Evolutionary conservation across 2,329 filamentous ascomycete species (phyloP).

Genomic region (Dactylellina leptospora): DNA sequence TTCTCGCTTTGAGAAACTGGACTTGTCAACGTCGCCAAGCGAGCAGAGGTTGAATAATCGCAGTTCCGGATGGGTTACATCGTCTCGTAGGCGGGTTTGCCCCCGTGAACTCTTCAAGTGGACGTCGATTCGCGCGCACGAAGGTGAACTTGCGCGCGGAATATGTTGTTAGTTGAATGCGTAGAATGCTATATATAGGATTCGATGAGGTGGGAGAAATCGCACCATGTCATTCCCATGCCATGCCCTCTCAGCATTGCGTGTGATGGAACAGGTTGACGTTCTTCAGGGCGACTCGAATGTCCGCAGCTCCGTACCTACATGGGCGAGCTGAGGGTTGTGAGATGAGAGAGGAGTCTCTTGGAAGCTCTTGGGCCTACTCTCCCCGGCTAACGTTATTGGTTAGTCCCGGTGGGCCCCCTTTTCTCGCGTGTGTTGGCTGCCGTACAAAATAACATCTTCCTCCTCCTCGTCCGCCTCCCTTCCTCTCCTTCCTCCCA

Average conservation of each 20-base stretch:
- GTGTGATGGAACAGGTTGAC: background rate
- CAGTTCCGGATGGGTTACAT: no score
- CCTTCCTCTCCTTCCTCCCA: slow-evolving; percentile 7
- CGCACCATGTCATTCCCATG: no score
- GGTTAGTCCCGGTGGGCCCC: slow-evolving; percentile 1
- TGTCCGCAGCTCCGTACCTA: background rate
- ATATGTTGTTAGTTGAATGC: slow-evolving; percentile 1
- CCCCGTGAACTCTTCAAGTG: no score
- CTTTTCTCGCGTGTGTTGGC: slow-evolving; percentile 20
- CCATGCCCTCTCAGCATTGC: background rate
- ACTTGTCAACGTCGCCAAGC: no score
- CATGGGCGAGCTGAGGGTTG: background rate
- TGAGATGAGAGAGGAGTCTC: background rate
- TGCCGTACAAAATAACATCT: slow-evolving; percentile 2
- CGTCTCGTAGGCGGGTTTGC: no score
- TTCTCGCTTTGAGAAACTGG: no score
- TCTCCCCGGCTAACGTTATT: background rate
- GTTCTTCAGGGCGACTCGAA: no score
- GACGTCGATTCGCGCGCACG: no score
- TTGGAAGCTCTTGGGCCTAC: background rate
- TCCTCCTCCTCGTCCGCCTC: background rate
- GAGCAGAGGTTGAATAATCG: no score
- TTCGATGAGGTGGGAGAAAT: background rate
- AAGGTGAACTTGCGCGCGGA: no score
- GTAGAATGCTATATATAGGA: slow-evolving; percentile 20